A percentile compares a stretch with the other conserved stretches of the same genome.
phyloP scores from a whole-genome alignment of 75 land plant species.

The Isoetes taiwanensis region DNA sequence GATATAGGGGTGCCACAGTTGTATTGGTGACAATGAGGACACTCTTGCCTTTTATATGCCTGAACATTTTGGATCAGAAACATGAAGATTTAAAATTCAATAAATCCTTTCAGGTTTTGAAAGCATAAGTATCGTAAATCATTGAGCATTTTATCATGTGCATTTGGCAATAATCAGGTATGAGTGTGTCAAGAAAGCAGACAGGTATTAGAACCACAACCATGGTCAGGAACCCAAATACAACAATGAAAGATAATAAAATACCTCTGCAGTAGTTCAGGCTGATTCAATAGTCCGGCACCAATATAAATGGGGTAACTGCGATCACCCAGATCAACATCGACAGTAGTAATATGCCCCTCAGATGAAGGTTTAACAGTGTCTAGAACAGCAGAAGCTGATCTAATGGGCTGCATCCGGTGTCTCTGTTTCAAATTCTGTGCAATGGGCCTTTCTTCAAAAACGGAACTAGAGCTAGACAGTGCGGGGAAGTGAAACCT shows the following conservation, averaged over 20 bases:
- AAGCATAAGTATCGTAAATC: no score
- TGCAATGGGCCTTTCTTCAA: no score
- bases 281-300: conserved; percentile 51
- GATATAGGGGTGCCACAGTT: conserved; percentile 68
- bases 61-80: conserved; percentile 12
- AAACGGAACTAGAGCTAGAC: no score
- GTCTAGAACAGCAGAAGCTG: no score
- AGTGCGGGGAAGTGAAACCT: no score
- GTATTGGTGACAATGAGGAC: conserved; percentile 89
- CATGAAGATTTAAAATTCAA: neutral
- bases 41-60: conserved; percentile 67
- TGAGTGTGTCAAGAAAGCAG: neutral
- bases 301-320: conserved; percentile 96
- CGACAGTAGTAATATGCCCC: conserved; percentile 37
- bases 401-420: no score
- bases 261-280: conserved; percentile 86
- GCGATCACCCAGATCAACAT: conserved; percentile 83
- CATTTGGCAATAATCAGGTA: no score
- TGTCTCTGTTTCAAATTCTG: no score
- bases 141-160: no score
- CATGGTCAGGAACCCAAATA: neutral
- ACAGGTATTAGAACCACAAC: neutral
- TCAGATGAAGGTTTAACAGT: no score
- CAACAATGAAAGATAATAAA: neutral
- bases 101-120: no score